Conservation (phyloP, 345 rosid genomes). For the Rhodamnia argentea region DNA sequence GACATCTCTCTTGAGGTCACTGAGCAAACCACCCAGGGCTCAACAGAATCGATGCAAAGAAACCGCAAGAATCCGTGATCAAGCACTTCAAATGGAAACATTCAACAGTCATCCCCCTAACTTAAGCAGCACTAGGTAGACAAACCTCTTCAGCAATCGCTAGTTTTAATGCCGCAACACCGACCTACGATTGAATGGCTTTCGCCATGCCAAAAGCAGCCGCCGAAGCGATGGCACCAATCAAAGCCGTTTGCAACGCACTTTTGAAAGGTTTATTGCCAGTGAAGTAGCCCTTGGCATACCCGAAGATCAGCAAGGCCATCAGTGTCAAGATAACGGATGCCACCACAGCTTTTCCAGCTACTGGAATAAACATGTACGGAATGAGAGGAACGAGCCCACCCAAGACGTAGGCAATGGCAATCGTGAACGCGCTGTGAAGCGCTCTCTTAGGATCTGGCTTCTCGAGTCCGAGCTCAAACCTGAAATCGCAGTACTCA, state of each 20-base stretch:
- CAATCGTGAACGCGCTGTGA: constrained; percentile 60
- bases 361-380: constrained; percentile 64
- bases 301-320: constrained; percentile 75
- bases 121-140: not conserved
- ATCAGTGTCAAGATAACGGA: constrained; percentile 56
- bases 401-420: constrained; percentile 65
- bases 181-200: constrained; percentile 3
- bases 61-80: not conserved
- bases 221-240: constrained; percentile 82
- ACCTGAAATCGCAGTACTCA: constrained; percentile 27
- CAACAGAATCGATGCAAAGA: not conserved
- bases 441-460: constrained; percentile 87
- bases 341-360: constrained; percentile 58
- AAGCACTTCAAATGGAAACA: not conserved
- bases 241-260: constrained; percentile 72
- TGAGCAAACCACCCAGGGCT: not conserved
- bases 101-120: not conserved
- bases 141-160: not conserved
- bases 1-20: not conserved
- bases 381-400: constrained; percentile 78
- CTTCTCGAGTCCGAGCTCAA: constrained; percentile 86
- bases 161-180: not conserved
- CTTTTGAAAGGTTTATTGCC: constrained; percentile 57
- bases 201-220: constrained; percentile 86
- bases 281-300: constrained; percentile 69